phyloP scores from a whole-genome alignment of 2,329 filamentous ascomycete genomes.

The Leptographium radiaticola region DNA sequence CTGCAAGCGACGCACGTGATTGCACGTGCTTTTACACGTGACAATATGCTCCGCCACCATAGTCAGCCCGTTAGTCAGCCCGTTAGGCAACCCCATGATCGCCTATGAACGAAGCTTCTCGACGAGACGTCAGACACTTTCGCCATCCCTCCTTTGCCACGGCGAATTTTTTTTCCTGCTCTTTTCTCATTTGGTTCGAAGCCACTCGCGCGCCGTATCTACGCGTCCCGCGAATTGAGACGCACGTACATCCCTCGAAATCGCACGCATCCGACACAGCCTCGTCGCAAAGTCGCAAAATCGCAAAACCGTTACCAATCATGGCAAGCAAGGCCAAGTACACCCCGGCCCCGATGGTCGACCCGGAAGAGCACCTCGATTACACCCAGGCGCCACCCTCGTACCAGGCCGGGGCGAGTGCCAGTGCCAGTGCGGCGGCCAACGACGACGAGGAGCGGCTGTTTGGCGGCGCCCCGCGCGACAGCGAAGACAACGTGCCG shows the following conservation, averaged over 20 bases:
- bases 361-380: conserved; percentile 56
- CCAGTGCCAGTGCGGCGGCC: conserved; percentile 40
- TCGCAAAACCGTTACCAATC: not conserved
- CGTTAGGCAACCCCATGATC: not conserved
- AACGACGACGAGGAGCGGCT: conserved; percentile 41
- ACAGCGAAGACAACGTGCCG: conserved; percentile 80
- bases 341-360: conserved; percentile 67
- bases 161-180: not conserved
- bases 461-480: conserved; percentile 55
- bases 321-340: conserved; percentile 59
- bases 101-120: not conserved
- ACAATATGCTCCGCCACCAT: too few relatives aligned
- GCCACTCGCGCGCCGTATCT: too few relatives aligned
- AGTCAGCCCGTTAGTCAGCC: too few relatives aligned
- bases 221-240: too few relatives aligned
- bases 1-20: too few relatives aligned
- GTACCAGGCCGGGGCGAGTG: conserved; percentile 42
- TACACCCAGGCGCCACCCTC: conserved; percentile 74
- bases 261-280: not conserved
- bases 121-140: not conserved
- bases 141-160: not conserved
- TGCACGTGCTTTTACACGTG: too few relatives aligned
- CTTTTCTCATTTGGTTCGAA: not conserved
- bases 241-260: too few relatives aligned
- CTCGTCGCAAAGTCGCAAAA: not conserved